Evolutionary conservation across 2,329 filamentous ascomycete genomes (phyloP).

Genomic region (Curvularia sp.): DNA sequence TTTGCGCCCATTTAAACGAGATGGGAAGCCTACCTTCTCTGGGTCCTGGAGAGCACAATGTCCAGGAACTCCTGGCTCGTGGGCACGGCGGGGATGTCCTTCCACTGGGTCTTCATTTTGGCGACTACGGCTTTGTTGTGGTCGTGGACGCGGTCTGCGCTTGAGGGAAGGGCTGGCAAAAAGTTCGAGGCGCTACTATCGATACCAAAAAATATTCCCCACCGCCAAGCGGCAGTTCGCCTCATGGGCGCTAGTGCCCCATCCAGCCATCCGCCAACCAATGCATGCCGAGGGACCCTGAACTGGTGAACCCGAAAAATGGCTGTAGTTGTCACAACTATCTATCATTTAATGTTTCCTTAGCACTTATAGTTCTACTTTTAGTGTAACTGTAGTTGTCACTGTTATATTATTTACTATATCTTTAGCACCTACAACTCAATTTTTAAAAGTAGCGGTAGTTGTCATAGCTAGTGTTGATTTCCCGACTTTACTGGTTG

Average conservation of each 20-base stretch:
- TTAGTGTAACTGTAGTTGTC: no score
- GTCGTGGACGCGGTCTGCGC: constrained; percentile 27
- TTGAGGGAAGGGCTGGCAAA: constrained; percentile 22
- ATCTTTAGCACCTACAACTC: no score
- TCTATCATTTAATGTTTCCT: no score
- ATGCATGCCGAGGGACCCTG: neutral
- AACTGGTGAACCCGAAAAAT: neutral
- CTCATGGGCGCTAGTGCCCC: constrained; percentile 15
- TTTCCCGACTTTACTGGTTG: no score
- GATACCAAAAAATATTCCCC: constrained; percentile 22
- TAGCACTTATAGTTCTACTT: no score
- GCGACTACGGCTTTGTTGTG: constrained; percentile 25
- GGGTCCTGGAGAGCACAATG: constrained; percentile 82
- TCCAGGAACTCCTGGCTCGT: constrained; percentile 96
- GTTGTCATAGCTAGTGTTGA: no score
- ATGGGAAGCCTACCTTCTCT: constrained; percentile 22
- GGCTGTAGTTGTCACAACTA: no score
- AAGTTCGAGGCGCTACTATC: constrained; percentile 21
- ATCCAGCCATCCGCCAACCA: neutral
- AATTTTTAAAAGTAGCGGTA: no score
- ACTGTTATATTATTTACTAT: no score
- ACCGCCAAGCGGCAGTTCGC: constrained; percentile 23
- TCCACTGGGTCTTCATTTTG: constrained; percentile 51
- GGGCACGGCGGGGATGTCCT: constrained; percentile 83
- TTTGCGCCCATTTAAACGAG: constrained; percentile 6